Percentiles rank a stretch among this genome's conserved stretches.
phyloP scores from a whole-genome alignment of 1,284 basidiomycete genomes.

The Microbotryum saponariae region DNA sequence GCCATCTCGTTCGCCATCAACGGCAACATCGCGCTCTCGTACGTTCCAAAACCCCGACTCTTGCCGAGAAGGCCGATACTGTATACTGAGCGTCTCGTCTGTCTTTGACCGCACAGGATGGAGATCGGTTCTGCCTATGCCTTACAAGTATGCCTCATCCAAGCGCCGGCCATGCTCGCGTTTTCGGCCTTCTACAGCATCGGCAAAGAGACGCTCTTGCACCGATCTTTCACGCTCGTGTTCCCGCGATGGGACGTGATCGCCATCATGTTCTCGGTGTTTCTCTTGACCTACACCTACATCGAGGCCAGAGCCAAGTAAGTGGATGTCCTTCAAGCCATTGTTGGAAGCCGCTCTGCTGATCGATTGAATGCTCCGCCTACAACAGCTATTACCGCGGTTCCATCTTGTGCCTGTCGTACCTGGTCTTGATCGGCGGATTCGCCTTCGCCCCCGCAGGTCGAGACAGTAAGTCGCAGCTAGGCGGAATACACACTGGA shows the following conservation, averaged over 20 bases:
- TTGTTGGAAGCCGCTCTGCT: background rate
- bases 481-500: no score
- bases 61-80: background rate
- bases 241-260: constrained; percentile 99
- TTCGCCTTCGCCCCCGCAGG: constrained; percentile 45
- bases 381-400: constrained; percentile 58
- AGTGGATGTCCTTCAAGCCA: constrained; percentile 4
- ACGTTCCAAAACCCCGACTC: constrained; percentile 33
- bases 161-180: constrained; percentile 97
- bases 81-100: background rate
- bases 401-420: constrained; percentile 85
- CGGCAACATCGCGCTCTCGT: constrained; percentile 88
- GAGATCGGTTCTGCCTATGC: constrained; percentile 99
- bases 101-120: constrained; percentile 57
- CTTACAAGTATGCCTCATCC: constrained; percentile 91
- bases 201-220: constrained; percentile 59
- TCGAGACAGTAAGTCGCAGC: background rate
- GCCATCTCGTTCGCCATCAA: constrained; percentile 98
- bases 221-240: constrained; percentile 80
- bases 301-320: constrained; percentile 98
- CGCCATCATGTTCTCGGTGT: constrained; percentile 68
- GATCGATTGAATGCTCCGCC: background rate
- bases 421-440: constrained; percentile 66
- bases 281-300: constrained; percentile 97
- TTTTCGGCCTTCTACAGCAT: constrained; percentile 86